phyloP scores from a whole-genome alignment of 345 rosid species.

The Arabis alpina region DNA sequence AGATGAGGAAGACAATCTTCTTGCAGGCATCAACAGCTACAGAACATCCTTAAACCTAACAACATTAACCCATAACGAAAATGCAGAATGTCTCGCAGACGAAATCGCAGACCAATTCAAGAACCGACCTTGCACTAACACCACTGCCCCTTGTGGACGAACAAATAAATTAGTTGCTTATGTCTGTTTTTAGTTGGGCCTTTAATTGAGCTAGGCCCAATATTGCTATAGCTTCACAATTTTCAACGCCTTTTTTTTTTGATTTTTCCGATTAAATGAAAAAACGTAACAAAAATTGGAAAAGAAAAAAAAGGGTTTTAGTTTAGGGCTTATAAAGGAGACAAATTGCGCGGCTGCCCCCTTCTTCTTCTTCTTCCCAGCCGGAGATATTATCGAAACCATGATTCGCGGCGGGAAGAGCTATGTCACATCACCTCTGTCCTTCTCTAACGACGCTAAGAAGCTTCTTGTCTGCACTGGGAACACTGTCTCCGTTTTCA shows the following conservation, averaged over 20 bases:
- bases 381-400: not conserved
- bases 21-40: slow-evolving; percentile 67
- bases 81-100: slow-evolving; percentile 84
- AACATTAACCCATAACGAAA: slow-evolving; percentile 53
- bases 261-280: not conserved
- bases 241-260: not conserved
- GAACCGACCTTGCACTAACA: slow-evolving; percentile 76
- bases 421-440: slow-evolving; percentile 72
- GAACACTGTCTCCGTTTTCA: slow-evolving; percentile 76
- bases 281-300: not conserved
- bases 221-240: not conserved
- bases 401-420: slow-evolving; percentile 89
- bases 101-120: slow-evolving; percentile 75
- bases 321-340: slow-evolving; percentile 43
- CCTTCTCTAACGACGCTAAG: slow-evolving; percentile 93
- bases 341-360: slow-evolving; percentile 14
- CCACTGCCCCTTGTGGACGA: slow-evolving; percentile 40
- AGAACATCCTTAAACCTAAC: slow-evolving; percentile 68
- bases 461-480: slow-evolving; percentile 81
- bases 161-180: too few species aligned
- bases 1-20: slow-evolving; percentile 72
- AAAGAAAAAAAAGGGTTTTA: slow-evolving; percentile 16
- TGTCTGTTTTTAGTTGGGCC: too few species aligned
- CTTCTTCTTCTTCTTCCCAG: slow-evolving; percentile 15
- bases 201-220: too few species aligned